Evolutionary conservation across 371 early-diverging fungal genomes (phyloP).

Genomic region (Mucor circinelloides): DNA sequence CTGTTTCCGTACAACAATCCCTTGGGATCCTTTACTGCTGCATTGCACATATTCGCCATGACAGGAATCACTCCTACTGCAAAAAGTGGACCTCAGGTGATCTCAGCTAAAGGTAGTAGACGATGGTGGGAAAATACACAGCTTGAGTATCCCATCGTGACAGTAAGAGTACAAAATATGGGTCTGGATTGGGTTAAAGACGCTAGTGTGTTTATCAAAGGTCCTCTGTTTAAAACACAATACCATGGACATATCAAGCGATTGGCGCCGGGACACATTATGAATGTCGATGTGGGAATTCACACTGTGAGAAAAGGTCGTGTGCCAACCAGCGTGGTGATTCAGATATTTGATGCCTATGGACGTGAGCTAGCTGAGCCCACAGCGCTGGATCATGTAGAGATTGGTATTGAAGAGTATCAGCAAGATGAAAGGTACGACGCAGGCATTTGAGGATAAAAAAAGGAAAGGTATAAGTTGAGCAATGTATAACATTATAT

Average conservation of each 20-base stretch:
- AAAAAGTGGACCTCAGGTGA: background rate
- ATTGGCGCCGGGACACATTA: slow-evolving; percentile 22
- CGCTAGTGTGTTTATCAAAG: slow-evolving; percentile 7
- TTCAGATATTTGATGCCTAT: background rate
- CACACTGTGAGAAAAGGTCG: background rate
- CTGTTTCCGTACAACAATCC: slow-evolving; percentile 16
- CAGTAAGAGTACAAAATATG: slow-evolving; percentile 18
- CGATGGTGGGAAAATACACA: background rate
- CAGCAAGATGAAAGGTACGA: background rate
- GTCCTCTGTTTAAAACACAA: slow-evolving; percentile 12
- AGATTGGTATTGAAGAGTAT: background rate
- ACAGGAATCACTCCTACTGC: background rate
- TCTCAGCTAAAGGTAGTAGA: slow-evolving; percentile 11
- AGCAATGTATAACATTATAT: background rate
- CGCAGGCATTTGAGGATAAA: background rate
- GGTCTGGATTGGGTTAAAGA: slow-evolving; percentile 14
- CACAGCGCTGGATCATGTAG: background rate
- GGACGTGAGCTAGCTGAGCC: background rate
- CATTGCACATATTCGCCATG: slow-evolving; percentile 21
- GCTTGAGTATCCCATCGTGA: slow-evolving; percentile 14
- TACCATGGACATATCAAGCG: slow-evolving; percentile 3
- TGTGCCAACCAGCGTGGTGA: background rate
- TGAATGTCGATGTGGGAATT: slow-evolving; percentile 8
- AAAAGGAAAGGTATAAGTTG: background rate
- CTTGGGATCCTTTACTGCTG: background rate